Conservation (phyloP, 1,284 basidiomycete species). For the Ceratobasidium papillatum region DNA sequence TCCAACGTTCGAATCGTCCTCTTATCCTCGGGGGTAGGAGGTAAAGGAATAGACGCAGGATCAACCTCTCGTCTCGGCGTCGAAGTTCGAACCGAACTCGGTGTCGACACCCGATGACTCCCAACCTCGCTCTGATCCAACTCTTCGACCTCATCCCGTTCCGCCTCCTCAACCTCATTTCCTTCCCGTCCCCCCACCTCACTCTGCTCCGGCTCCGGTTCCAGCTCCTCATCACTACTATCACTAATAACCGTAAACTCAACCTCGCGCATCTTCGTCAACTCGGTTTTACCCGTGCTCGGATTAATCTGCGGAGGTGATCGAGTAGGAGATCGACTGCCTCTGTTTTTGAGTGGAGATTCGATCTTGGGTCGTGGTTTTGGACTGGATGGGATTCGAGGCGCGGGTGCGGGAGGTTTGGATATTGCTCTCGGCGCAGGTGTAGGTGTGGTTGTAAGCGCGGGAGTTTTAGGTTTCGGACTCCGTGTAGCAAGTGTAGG, state of each 20-base stretch:
- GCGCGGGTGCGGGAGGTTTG: too few species aligned
- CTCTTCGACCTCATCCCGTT: background rate
- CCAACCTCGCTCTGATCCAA: background rate
- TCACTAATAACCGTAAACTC: slow-evolving; percentile 36
- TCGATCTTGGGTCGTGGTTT: background rate
- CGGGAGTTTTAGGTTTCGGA: background rate
- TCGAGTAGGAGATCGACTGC: background rate
- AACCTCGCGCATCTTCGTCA: slow-evolving; percentile 1
- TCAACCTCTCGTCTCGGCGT: background rate
- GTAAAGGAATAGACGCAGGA: slow-evolving; percentile 25
- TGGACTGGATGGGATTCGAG: background rate
- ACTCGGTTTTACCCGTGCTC: slow-evolving; percentile 6
- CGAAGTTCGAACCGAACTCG: background rate
- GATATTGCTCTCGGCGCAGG: too few species aligned
- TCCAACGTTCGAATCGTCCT: slow-evolving; percentile 70
- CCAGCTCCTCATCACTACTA: slow-evolving; percentile 49
- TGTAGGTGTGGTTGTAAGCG: too few species aligned
- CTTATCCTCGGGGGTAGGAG: slow-evolving; percentile 55
- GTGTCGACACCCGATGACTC: background rate
- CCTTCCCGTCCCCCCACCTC: background rate
- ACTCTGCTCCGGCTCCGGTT: slow-evolving; percentile 52
- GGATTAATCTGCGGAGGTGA: background rate
- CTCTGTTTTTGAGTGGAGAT: background rate
- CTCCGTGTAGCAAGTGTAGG: background rate
- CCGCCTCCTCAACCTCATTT: background rate